Percentiles rank a stretch among this genome's conserved stretches.
These are phyloP conservation scores for Boletus sp. DNA, from an alignment of 768 basidiomycete species.

Conservation along the genomic window DNA sequence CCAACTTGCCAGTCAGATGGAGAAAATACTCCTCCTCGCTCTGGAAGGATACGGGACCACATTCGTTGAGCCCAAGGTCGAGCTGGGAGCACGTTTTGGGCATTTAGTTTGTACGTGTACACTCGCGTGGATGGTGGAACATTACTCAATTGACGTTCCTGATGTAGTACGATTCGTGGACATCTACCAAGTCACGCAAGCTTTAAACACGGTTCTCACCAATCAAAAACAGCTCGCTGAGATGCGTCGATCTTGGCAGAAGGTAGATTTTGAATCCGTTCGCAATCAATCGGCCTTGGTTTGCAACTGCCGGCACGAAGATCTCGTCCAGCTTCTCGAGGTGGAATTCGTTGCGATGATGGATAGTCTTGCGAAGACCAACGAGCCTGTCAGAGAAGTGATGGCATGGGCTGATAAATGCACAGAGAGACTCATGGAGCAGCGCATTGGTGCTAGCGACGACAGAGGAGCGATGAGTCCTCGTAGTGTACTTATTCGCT, in stretches of 20 bases:
- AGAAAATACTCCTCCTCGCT: conserved; percentile 79
- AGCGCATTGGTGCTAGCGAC: conserved; percentile 58
- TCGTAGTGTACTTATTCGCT: conserved; percentile 81
- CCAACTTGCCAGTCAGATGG: conserved; percentile 87
- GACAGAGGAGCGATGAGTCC: conserved; percentile 83
- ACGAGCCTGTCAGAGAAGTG: conserved; percentile 79
- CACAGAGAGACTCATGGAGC: conserved; percentile 77
- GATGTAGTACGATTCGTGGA: conserved; percentile 80
- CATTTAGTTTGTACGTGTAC: conserved; percentile 76
- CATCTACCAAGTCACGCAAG: conserved; percentile 89
- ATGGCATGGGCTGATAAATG: conserved; percentile 93
- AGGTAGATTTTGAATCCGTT: conserved; percentile 87
- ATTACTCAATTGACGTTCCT: conserved; percentile 6
- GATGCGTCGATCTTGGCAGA: conserved; percentile 85
- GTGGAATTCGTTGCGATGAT: conserved; percentile 79
- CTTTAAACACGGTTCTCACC: conserved; percentile 81
- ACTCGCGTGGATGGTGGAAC: background rate
- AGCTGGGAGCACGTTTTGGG: conserved; percentile 85
- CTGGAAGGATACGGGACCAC: conserved; percentile 82
- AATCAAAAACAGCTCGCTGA: conserved; percentile 82
- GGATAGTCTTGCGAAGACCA: conserved; percentile 66
- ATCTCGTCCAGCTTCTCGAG: conserved; percentile 79
- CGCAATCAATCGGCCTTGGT: conserved; percentile 91
- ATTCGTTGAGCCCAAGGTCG: conserved; percentile 89
- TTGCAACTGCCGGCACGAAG: conserved; percentile 90